phyloP scores from a whole-genome alignment of 768 basidiomycete species.

The Naematelia aurantialba region DNA sequence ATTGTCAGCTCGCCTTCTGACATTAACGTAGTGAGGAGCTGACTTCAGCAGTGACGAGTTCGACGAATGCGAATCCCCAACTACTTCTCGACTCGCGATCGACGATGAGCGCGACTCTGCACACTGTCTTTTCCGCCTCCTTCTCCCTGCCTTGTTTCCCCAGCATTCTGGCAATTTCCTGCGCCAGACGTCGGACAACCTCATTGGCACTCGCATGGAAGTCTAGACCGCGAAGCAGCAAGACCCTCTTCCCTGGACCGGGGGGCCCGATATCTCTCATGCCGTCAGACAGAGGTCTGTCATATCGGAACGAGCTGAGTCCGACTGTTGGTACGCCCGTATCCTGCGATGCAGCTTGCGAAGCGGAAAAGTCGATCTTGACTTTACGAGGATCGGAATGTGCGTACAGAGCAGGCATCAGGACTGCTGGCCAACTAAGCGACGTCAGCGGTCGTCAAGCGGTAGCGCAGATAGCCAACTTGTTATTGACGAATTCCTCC shows the following conservation, averaged over 20 bases:
- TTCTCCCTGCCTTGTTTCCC: constrained; percentile 47
- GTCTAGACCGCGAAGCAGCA: constrained; percentile 88
- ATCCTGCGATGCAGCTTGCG: constrained; percentile 10
- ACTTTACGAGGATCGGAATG: constrained; percentile 78
- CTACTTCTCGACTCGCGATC: constrained; percentile 77
- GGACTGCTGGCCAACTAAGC: constrained; percentile 71
- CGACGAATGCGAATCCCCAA: constrained; percentile 92
- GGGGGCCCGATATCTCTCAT: constrained; percentile 89
- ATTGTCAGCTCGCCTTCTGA: not conserved
- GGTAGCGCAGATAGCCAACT: constrained; percentile 42
- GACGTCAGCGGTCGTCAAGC: constrained; percentile 5
- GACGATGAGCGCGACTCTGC: constrained; percentile 79
- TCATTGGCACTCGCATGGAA: constrained; percentile 81
- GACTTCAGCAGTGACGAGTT: constrained; percentile 81
- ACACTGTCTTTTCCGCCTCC: constrained; percentile 81
- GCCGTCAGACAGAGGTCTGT: constrained; percentile 64
- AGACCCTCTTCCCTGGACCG: constrained; percentile 56
- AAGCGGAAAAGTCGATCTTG: constrained; percentile 90
- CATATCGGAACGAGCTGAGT: constrained; percentile 49
- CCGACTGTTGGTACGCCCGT: constrained; percentile 56
- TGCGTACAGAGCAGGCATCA: constrained; percentile 85
- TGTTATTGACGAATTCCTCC: constrained; percentile 80
- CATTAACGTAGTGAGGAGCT: constrained; percentile 17
- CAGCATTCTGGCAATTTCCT: constrained; percentile 61
- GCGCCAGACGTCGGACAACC: constrained; percentile 75